These are phyloP conservation scores for Stephanodiscus triporus DNA, from an alignment of 108 stramenopile species.

Conservation along the genomic window DNA sequence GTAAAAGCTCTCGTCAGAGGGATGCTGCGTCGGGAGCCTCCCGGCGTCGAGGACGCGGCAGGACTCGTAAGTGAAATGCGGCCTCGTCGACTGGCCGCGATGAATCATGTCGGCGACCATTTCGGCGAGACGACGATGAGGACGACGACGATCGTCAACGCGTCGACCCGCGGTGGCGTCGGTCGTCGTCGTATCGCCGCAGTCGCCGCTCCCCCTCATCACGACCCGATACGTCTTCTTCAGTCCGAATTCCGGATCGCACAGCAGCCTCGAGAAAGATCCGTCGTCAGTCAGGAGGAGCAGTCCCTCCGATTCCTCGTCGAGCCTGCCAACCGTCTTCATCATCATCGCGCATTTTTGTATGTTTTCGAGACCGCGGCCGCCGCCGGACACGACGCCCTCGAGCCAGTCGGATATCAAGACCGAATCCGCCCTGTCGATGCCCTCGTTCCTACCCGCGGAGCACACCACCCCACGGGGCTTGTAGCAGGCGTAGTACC, in stretches of 20 bases:
- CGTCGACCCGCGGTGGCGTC: not conserved
- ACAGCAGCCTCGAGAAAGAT: slow-evolving; percentile 34
- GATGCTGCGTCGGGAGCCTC: slow-evolving; percentile 29
- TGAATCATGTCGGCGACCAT: slow-evolving; percentile 24
- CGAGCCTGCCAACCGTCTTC: slow-evolving; percentile 71
- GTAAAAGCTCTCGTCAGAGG: slow-evolving; percentile 26
- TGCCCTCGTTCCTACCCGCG: slow-evolving; percentile 25
- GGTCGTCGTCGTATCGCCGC: not conserved
- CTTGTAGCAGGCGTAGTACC: slow-evolving; percentile 36
- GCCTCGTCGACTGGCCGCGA: slow-evolving; percentile 13
- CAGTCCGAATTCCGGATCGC: slow-evolving; percentile 42
- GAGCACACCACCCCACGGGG: slow-evolving; percentile 34
- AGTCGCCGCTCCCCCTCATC: slow-evolving; percentile 16
- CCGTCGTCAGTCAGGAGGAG: slow-evolving; percentile 73
- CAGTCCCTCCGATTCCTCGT: slow-evolving; percentile 72
- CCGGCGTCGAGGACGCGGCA: slow-evolving; percentile 36
- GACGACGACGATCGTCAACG: not conserved
- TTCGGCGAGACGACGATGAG: slow-evolving; percentile 5
- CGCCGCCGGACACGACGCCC: not conserved
- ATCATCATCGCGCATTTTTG: not conserved
- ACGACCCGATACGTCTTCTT: slow-evolving; percentile 40
- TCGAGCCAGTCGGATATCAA: slow-evolving; percentile 41
- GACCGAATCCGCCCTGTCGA: slow-evolving; percentile 30
- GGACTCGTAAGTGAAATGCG: slow-evolving; percentile 19
- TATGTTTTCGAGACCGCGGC: not conserved